These are phyloP conservation scores for Penicillium cosmopolitanum DNA, from an alignment of 495 filamentous ascomycete genomes.

Conservation along the genomic window DNA sequence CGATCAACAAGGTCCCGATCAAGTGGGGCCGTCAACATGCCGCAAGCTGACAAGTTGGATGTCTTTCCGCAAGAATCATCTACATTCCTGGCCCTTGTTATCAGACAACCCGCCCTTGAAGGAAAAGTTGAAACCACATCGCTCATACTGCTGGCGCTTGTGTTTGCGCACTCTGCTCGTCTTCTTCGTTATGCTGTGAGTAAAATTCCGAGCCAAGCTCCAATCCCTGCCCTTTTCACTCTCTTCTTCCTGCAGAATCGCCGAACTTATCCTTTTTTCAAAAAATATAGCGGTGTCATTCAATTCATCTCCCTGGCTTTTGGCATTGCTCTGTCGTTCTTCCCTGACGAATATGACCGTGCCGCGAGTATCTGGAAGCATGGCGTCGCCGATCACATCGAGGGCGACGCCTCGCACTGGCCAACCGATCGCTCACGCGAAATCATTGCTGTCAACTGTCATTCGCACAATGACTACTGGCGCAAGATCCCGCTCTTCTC, in stretches of 20 bases:
- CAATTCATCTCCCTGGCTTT: conserved; percentile 56
- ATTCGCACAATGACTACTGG: conserved; percentile 92
- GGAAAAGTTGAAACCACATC: conserved; percentile 8
- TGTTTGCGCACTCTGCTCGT: conserved; percentile 23
- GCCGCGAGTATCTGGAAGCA: conserved; percentile 49
- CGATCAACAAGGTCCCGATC: background rate
- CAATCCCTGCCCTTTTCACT: background rate
- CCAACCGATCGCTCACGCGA: conserved; percentile 77
- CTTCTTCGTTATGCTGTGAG: conserved; percentile 48
- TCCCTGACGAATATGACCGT: conserved; percentile 60
- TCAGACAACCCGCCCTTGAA: conserved; percentile 16
- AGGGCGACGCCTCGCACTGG: conserved; percentile 59
- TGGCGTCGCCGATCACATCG: conserved; percentile 41
- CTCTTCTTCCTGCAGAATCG: background rate
- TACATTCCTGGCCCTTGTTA: conserved; percentile 25
- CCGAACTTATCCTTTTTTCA: conserved; percentile 3
- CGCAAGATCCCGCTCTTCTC: conserved; percentile 72
- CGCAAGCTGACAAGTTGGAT: conserved; percentile 20
- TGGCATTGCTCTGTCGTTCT: conserved; percentile 55
- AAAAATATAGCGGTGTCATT: conserved; percentile 43
- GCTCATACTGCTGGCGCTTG: conserved; percentile 23
- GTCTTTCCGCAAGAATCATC: conserved; percentile 15
- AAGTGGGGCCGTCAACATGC: conserved; percentile 26
- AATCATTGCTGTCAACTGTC: conserved; percentile 66
- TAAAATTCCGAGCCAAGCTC: background rate